Evolutionary conservation across 768 basidiomycete genomes (phyloP), one percentile per base, ranked within the genome.

Genomic region (Mycena albidolilacea): DNA sequence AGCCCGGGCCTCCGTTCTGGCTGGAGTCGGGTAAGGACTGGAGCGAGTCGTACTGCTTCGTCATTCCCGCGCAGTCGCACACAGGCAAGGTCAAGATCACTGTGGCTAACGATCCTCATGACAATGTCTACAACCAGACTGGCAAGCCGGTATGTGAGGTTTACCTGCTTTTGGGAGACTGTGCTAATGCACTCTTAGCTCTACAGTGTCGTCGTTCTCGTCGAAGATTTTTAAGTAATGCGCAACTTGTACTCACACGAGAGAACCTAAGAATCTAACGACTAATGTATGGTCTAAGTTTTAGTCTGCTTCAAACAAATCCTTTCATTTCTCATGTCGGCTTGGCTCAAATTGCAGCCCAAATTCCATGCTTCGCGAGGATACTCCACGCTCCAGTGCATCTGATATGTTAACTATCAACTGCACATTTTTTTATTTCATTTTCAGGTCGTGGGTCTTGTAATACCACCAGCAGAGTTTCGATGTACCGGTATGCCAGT

Each of bases 21-120:
- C 8, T 67, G 15, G 55, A 67, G 23, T 48, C 58, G 57, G 67
- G 44, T n/a, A 68, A 68, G 67, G 67, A 4, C n/a, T 68, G 67
- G 67, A 11, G 9, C 44, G 59, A 59, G 46, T 48, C 67, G 58
- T 68, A 68, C 57, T 50, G 15, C 19, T 68, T 60, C 57, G 21
- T 58, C 46, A 39, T 68, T 35, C 44, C 58, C n/a, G 59, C 30
- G 30, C 14, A 23, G 19, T 64, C 65, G n/a, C 8, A 35, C 15
- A 48, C 44, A 3, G 46, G 58, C 19, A 68, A 41, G 44, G 10
- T 68, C 59, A 68, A 68, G 67, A 60, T 68, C 57, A 68, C 67
- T 39, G 67, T 68, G 1, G 21, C 30, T 5, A 30, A 60, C 37
- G 30, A 68, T 19, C 46, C 67, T 50, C 67, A 37, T 44, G 43